Evolutionary conservation across 306 rosid species (phyloP), one percentile per base, ranked within the genome.

Genomic region (Quercus glauca): DNA sequence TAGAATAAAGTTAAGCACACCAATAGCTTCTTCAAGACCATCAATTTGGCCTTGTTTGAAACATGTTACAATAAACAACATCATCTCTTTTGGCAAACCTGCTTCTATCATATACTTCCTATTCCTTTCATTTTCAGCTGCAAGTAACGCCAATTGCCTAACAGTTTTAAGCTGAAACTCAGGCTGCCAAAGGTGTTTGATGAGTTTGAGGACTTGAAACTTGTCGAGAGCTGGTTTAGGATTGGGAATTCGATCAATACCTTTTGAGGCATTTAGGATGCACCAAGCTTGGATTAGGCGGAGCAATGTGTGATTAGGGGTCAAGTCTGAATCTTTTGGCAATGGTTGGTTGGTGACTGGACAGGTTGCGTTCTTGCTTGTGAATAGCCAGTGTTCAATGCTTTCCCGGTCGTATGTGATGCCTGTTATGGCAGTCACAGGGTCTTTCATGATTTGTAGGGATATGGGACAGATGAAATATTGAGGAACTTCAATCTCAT

Each of bases 211-310:
- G 53, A 92, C 85, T 51, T 84, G 91, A 1, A 71, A 49, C 41
- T 76, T 88, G 73, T 71, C 61, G 18, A 90, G 74, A 0, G 89
- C 93, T 1, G 93, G 85, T 26, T 90, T 92, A 0, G 95, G 95
- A 0, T 95, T 92, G 0, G 95, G 93, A 45, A 92, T 89, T 5
- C 89, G 82, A 26, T 87, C 82, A 6, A 92, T 73, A 4, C 91
- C 90, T 0, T 57, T 76, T 0, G 82, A 56, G 7, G 91, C 75
- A 9, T 90, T 89, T 29, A 79, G 83, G 4, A 85, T 83, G 86
- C 94, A 90, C 97, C 97, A 92, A 1, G 95, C 86, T 82, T 86
- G 97, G 83, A 90, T 92, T 35, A 92, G 73, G 0, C 97, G 91
- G n/a, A 91, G 88, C 15, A 92, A 78, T 3, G 90, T 92, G 75